phyloP scores from a whole-genome alignment of 106 monocot genomes.

The Dioscorea alata region DNA sequence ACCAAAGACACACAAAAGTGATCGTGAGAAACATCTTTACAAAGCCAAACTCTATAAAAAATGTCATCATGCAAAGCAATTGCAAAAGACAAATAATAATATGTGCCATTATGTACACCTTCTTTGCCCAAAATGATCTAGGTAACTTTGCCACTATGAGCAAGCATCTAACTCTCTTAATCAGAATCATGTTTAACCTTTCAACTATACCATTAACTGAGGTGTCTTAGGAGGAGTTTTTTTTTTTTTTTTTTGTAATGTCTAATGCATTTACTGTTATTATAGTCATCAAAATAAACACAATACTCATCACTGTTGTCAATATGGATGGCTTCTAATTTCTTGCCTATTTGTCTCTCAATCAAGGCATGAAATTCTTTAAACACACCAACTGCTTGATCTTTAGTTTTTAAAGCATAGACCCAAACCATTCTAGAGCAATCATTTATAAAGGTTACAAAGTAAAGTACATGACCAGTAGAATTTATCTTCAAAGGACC shows the following conservation, averaged over 20 bases:
- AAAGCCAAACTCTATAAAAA: neutral
- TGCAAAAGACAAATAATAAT: neutral
- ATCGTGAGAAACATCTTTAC: too few species aligned
- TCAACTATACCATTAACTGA: constrained; percentile 9
- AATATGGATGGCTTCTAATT: neutral
- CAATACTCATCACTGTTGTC: constrained; percentile 2
- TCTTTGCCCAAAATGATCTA: neutral
- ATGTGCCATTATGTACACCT: neutral
- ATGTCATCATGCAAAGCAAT: neutral
- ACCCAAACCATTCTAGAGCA: neutral
- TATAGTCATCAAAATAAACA: constrained; percentile 9
- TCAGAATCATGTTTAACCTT: neutral
- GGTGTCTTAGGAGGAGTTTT: neutral
- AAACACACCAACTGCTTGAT: constrained; percentile 2
- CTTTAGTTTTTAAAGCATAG: neutral
- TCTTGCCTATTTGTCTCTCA: neutral
- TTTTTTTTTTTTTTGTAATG: too few species aligned
- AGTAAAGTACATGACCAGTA: neutral
- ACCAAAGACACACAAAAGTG: too few species aligned
- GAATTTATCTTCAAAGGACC: constrained; percentile 1
- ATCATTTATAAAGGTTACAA: constrained; percentile 5
- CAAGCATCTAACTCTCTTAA: constrained; percentile 4
- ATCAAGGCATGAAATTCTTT: neutral
- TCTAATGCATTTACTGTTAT: neutral
- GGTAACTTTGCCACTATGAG: neutral